Conservation (phyloP, 1,284 basidiomycete genomes). For the Naganishia cerealis region DNA sequence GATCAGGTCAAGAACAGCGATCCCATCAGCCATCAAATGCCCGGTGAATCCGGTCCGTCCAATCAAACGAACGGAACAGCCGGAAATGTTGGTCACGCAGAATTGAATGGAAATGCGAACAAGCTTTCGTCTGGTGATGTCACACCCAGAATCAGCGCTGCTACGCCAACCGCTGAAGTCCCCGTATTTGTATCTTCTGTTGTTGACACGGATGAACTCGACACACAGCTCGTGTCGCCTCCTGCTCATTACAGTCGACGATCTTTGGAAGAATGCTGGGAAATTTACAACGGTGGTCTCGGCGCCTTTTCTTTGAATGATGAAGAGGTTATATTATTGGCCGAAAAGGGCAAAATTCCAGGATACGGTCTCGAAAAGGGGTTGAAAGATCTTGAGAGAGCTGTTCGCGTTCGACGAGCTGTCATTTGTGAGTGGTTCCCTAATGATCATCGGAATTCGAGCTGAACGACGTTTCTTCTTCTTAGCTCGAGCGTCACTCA, state of each 20-base stretch:
- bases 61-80: background rate
- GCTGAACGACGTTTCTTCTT: conserved; percentile 29
- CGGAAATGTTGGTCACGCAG: background rate
- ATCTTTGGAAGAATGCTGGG: conserved; percentile 74
- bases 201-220: conserved; percentile 20
- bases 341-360: conserved; percentile 89
- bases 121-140: conserved; percentile 18
- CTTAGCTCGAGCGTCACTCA: conserved; percentile 78
- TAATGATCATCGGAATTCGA: conserved; percentile 30
- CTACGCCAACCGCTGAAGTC: conserved; percentile 32
- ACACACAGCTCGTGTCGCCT: conserved; percentile 6
- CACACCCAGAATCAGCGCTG: conserved; percentile 42
- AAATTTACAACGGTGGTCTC: conserved; percentile 81
- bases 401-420: conserved; percentile 82
- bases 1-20: conserved; percentile 31
- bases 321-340: conserved; percentile 86
- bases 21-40: conserved; percentile 36
- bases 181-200: conserved; percentile 28
- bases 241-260: conserved; percentile 52
- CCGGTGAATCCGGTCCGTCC: background rate
- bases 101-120: conserved; percentile 8
- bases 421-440: conserved; percentile 71
- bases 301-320: conserved; percentile 68
- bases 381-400: conserved; percentile 79
- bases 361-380: conserved; percentile 93